Percentiles rank a stretch among this genome's conserved stretches.
phyloP scores from a whole-genome alignment of 1,139 yeast species.

The Geotrichum aggregatum region DNA sequence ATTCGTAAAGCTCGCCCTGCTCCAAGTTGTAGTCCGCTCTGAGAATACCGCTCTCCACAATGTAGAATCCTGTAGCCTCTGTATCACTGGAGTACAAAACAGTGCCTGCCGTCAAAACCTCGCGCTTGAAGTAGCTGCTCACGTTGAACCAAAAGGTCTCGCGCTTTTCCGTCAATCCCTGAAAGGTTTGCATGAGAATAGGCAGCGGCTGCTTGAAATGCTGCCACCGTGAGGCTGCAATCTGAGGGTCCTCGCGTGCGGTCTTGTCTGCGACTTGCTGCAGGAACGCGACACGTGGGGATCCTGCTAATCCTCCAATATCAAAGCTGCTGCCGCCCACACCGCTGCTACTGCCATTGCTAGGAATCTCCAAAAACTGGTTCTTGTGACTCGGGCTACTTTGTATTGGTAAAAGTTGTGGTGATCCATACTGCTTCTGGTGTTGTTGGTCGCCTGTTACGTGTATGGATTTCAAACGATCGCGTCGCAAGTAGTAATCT shows the following conservation, averaged over 20 bases:
- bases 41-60: slow-evolving; percentile 74
- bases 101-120: slow-evolving; percentile 48
- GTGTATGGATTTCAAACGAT: slow-evolving; percentile 24
- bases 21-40: slow-evolving; percentile 54
- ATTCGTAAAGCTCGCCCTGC: slow-evolving; percentile 62
- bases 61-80: slow-evolving; percentile 49
- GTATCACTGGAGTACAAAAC: slow-evolving; percentile 31
- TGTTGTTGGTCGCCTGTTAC: slow-evolving; percentile 21
- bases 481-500: slow-evolving; percentile 52
- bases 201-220: slow-evolving; percentile 58
- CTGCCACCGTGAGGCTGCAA: slow-evolving; percentile 31
- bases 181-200: slow-evolving; percentile 63
- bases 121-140: slow-evolving; percentile 51
- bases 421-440: slow-evolving; percentile 23
- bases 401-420: slow-evolving; percentile 17
- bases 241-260: slow-evolving; percentile 40
- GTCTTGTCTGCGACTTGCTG: slow-evolving; percentile 59
- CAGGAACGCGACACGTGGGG: slow-evolving; percentile 63
- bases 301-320: slow-evolving; percentile 37
- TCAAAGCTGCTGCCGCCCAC: neutral
- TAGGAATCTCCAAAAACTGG: slow-evolving; percentile 20
- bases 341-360: slow-evolving; percentile 19
- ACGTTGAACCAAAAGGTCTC: slow-evolving; percentile 63
- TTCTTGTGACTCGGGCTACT: slow-evolving; percentile 6
- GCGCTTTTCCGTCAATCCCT: slow-evolving; percentile 57